Conservation (phyloP, 1,284 basidiomycete genomes). For the Malassezia restricta region DNA sequence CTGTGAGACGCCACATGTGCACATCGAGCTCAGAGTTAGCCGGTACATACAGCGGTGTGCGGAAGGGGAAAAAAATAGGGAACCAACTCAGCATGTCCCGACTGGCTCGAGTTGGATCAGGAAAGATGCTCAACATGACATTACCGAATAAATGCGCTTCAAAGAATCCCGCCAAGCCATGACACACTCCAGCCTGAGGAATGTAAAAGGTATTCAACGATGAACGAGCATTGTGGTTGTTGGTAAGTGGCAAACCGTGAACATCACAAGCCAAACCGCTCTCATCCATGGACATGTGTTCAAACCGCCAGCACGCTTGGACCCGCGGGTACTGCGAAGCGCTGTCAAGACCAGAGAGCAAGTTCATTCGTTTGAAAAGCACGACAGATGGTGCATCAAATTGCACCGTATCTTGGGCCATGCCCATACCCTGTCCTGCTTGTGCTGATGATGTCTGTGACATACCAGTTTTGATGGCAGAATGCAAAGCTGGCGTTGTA, state of each 20-base stretch:
- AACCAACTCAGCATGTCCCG: slow-evolving; percentile 98
- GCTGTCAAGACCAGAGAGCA: slow-evolving; percentile 50
- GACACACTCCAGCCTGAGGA: slow-evolving; percentile 82
- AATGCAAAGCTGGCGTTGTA: slow-evolving; percentile 79
- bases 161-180: slow-evolving; percentile 96
- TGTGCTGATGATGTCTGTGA: slow-evolving; percentile 1
- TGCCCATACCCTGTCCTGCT: slow-evolving; percentile 12
- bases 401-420: slow-evolving; percentile 21
- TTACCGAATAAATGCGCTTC: slow-evolving; percentile 83
- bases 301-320: slow-evolving; percentile 96
- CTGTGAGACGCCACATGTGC: slow-evolving; percentile 80
- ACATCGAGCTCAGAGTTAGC: slow-evolving; percentile 82
- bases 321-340: slow-evolving; percentile 58
- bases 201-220: slow-evolving; percentile 64
- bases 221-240: slow-evolving; percentile 48
- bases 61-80: slow-evolving; percentile 77
- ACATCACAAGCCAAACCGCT: slow-evolving; percentile 25
- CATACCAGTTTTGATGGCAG: slow-evolving; percentile 39
- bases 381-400: slow-evolving; percentile 94
- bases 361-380: slow-evolving; percentile 72
- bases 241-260: slow-evolving; percentile 46
- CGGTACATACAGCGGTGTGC: slow-evolving; percentile 87
- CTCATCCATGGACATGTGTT: slow-evolving; percentile 52
- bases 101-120: slow-evolving; percentile 63
- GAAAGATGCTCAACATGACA: slow-evolving; percentile 84